Base-by-base conservation (phyloP, 306 rosid genomes). In the Cicer arietinum region DNA sequence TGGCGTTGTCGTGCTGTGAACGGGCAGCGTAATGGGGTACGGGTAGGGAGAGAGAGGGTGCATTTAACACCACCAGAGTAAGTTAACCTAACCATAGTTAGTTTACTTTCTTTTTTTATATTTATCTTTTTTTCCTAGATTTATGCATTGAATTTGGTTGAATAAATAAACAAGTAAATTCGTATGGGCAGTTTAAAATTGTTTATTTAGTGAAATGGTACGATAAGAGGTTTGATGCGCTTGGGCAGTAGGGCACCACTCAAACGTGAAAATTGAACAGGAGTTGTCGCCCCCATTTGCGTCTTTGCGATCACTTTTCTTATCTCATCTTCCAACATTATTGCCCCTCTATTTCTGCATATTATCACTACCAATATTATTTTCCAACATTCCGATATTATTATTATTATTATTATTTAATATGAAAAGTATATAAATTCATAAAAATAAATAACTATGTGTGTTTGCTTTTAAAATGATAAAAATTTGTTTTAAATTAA, bases 1-100 rank as follows among this genome's bases (percentile, higher is more conserved):
- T 81, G 90, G 89, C 79, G 17, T 77, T 90, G 96, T 88, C 96
- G 81, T 81, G 84, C 83, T 79, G 71, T 64, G 71, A 62, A 79
- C 90, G 73, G 79, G 90, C 96, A 88, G 80, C 73, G 83, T 30
- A 57, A 79, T 56, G 82, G 8, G 66, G 57, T 8, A 52, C 40
- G 57, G 22, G 11, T 39, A 20, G 39, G 46, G 25, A 39, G 83
- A 20, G 39, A 50, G 25, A 39, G 82, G 75, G 74, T 79, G 83
- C 79, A 76, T 69, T 83, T 83, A 83, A 82, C 89, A 66, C 89
- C 74, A 74, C 58, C 45, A 22, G 12, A 61, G 53, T 41, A 62
- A 70, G 63, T 61, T 81, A 62, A 70, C 69, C 52, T 75, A 76
- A 75, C 84, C 77, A 44, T 54, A 25, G 69, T 80, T 67, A 16